Evolutionary conservation across 1,284 basidiomycete genomes (phyloP).

Genomic region (Polyporus tsugae): DNA sequence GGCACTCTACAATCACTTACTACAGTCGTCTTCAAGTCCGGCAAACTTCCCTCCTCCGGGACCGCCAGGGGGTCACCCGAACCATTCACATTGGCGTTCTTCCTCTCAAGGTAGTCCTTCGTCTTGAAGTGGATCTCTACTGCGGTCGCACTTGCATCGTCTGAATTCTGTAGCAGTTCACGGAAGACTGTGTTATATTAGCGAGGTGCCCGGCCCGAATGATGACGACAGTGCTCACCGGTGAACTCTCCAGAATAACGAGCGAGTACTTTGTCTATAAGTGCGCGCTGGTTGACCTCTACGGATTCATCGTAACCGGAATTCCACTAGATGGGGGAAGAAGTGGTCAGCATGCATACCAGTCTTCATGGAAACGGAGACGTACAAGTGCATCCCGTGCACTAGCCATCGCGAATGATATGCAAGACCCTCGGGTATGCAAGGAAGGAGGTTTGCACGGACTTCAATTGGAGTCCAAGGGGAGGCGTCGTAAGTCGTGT

Average conservation of each 20-base stretch:
- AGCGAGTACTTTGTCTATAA: constrained; percentile 94
- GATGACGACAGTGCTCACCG: constrained; percentile 47
- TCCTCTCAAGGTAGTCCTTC: constrained; percentile 56
- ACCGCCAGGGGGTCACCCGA: constrained; percentile 2
- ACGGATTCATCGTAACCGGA: constrained; percentile 84
- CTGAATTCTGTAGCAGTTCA: constrained; percentile 94
- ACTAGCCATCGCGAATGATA: constrained; percentile 27
- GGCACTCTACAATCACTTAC: constrained; percentile 41
- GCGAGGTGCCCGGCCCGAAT: not conserved
- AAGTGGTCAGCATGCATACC: not conserved
- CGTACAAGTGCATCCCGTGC: constrained; percentile 36
- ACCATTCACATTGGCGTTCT: constrained; percentile 38
- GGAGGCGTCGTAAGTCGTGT: not conserved
- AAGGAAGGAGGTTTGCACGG: not conserved
- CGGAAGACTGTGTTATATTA: constrained; percentile 70
- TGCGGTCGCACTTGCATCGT: constrained; percentile 86
- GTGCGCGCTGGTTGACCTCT: constrained; percentile 94
- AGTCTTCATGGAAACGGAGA: not conserved
- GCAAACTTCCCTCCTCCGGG: constrained; percentile 42
- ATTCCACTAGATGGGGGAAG: constrained; percentile 59
- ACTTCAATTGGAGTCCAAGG: not conserved
- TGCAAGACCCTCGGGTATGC: not conserved
- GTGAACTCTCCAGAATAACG: constrained; percentile 96
- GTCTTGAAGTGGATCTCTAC: constrained; percentile 89
- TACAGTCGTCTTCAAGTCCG: constrained; percentile 68